Percentiles rank a stretch among this genome's conserved stretches.
Conservation (phyloP, 257 asterid species). For the Nicotiana undulata region DNA sequence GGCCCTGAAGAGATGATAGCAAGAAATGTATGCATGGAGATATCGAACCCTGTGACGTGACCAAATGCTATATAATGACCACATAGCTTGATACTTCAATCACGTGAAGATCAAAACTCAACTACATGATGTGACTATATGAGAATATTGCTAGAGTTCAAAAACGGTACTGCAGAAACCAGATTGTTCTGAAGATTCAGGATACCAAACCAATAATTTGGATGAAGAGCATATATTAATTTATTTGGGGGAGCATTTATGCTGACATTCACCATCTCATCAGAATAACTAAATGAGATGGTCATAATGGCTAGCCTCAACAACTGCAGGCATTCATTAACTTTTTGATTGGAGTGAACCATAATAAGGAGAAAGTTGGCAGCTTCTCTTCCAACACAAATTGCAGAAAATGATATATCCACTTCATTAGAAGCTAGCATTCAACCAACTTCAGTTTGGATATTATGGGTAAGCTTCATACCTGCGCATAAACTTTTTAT, state of each 20-base stretch:
- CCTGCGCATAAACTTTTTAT: background rate
- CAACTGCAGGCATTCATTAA: background rate
- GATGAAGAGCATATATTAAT: background rate
- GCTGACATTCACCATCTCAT: background rate
- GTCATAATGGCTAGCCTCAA: background rate
- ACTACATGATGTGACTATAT: background rate
- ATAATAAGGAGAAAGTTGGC: background rate
- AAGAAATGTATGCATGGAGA: background rate
- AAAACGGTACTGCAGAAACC: background rate
- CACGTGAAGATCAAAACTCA: background rate
- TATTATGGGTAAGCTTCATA: background rate
- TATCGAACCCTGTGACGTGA: background rate
- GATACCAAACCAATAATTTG: background rate
- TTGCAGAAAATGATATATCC: background rate
- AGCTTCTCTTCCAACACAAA: background rate
- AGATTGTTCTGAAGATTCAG: background rate
- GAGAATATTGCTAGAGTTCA: constrained; percentile 1
- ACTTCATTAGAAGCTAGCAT: background rate
- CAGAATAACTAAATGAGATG: background rate
- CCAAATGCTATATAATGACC: background rate
- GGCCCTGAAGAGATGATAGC: background rate
- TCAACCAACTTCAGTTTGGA: background rate
- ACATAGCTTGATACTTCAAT: background rate
- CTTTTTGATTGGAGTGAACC: background rate
- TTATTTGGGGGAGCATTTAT: background rate